Base-by-base conservation (phyloP, 345 rosid species). In the Moringa oleifera region DNA sequence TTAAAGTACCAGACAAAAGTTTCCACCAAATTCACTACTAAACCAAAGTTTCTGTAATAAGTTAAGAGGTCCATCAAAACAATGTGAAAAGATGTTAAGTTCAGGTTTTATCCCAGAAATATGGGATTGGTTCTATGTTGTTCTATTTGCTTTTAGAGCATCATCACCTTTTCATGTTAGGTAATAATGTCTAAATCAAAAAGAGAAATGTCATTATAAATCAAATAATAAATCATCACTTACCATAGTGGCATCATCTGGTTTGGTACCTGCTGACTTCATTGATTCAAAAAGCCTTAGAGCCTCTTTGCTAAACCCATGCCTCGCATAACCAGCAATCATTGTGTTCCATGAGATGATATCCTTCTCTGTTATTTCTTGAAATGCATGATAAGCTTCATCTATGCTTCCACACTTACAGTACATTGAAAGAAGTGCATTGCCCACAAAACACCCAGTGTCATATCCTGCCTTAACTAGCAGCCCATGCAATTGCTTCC, bases 391-490 rank as follows among this genome's bases (percentile, higher is more conserved):
- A 59, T 67, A 66, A 28, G 93, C 93, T 68, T 84, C 88, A 59
- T 81, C 85, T 65, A 82, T 82, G 77, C 84, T 76, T 73, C 90
- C 89, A 68, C 93, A 84, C 68, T 82, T 84, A 64, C 83, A 82
- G 68, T 84, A 86, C 93, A 84, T 86, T 60, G 77, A 75, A 77
- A 86, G 84, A 58, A 86, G 79, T 17, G 89, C 81, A 58, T 84
- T 86, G 55, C 93, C 93, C 20, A 82, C 88, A 74, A 62, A 87
- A 64, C 77, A 82, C 6, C 89, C 87, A 52, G 68, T 71, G 59
- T 79, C 81, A 66, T 70, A 84, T 60, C 90, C 93, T 25, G 78
- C 84, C 79, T 79, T 84, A 47, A 87, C 77, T 66, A 87, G 73
- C 68, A 77, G 78, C 9, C 85, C 81, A 37, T 87, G 93, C 76